These are phyloP conservation scores for Rhypophila decipiens DNA, from an alignment of 495 filamentous ascomycete species.

Conservation along the genomic window DNA sequence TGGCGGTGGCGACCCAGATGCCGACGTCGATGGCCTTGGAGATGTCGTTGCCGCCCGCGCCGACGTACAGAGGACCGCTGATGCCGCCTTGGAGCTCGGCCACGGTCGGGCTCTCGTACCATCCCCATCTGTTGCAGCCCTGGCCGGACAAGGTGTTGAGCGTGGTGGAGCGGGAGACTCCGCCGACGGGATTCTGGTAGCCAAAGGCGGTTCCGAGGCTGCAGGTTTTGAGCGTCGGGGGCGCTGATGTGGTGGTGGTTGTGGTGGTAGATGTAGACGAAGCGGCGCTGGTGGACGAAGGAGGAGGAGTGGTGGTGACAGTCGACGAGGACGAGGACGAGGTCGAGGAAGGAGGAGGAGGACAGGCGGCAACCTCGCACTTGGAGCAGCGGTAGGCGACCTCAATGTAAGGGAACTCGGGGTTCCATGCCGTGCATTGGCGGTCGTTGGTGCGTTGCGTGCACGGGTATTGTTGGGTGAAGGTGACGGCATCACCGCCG, in stretches of 20 bases:
- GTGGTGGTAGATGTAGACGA: conserved; percentile 1
- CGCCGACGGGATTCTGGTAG: conserved; percentile 8
- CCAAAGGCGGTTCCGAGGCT: conserved; percentile 14
- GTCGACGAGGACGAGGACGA: not conserved
- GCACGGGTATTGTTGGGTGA: conserved; percentile 2
- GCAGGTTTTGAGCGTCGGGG: conserved; percentile 6
- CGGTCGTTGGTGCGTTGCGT: not conserved
- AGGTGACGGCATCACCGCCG: not conserved
- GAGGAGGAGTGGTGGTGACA: not conserved
- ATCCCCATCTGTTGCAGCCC: conserved; percentile 21
- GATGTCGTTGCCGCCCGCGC: conserved; percentile 25
- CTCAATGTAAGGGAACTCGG: conserved; percentile 2
- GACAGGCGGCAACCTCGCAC: conserved; percentile 1
- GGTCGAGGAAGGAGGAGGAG: not conserved
- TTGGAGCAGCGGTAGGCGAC: conserved; percentile 7
- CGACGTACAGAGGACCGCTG: conserved; percentile 17
- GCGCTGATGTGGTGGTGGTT: conserved; percentile 1
- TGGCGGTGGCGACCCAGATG: conserved; percentile 13
- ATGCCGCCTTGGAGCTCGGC: conserved; percentile 15
- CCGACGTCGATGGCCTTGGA: conserved; percentile 18
- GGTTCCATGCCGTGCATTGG: conserved; percentile 6
- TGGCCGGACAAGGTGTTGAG: conserved; percentile 14
- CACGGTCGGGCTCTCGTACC: conserved; percentile 17
- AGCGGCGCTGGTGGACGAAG: not conserved
- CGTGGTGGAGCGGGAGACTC: not conserved